Percentiles rank a stretch among this genome's conserved stretches.
Conservation (phyloP, 2,329 filamentous ascomycete genomes). For the Juglanconis juglandina region DNA sequence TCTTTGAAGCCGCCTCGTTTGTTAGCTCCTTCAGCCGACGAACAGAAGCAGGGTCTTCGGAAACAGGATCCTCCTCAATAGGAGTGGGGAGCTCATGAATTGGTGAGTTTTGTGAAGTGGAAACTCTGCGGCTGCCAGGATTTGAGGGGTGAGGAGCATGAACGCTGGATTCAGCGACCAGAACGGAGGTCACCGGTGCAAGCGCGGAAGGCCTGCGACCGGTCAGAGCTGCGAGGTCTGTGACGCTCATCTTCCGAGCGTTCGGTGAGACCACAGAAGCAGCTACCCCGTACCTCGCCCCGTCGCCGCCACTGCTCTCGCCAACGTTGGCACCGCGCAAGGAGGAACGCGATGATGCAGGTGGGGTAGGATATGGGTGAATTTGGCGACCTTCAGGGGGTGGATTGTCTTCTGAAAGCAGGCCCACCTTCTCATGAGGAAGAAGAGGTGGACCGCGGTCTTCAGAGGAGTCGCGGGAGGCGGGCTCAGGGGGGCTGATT, state of each 20-base stretch:
- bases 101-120: constrained; percentile 51
- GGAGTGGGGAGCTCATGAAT: constrained; percentile 38
- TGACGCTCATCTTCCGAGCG: constrained; percentile 41
- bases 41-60: constrained; percentile 59
- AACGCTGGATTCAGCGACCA: constrained; percentile 61
- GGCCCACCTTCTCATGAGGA: constrained; percentile 36
- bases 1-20: constrained; percentile 76
- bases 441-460: constrained; percentile 32
- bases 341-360: constrained; percentile 47
- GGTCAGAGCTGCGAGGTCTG: constrained; percentile 40
- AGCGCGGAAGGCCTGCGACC: constrained; percentile 43
- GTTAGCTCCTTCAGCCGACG: constrained; percentile 84
- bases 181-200: constrained; percentile 57
- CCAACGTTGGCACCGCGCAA: constrained; percentile 41
- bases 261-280: constrained; percentile 32
- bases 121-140: constrained; percentile 53
- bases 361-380: constrained; percentile 56
- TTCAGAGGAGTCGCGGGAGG: constrained; percentile 20
- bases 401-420: constrained; percentile 27
- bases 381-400: constrained; percentile 29
- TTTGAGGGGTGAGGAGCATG: constrained; percentile 68
- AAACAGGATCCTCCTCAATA: constrained; percentile 35
- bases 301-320: constrained; percentile 37
- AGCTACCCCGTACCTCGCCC: constrained; percentile 29
- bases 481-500: constrained; percentile 23